Base-by-base conservation (phyloP, 495 filamentous ascomycete genomes). In the Penicillium chermesinum region DNA sequence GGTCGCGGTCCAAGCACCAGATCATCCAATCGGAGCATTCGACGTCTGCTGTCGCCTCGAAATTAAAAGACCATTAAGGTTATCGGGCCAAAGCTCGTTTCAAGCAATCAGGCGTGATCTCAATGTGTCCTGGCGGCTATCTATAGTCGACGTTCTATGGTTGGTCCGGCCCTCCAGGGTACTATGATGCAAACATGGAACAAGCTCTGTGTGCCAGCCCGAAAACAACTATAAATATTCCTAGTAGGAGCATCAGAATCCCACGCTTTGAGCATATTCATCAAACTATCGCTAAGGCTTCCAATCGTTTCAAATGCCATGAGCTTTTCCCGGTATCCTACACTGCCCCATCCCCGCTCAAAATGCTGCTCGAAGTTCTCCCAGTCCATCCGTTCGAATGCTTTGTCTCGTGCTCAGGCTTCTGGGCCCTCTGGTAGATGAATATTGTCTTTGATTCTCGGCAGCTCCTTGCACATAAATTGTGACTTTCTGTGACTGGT, bases 401-500 rank as follows among this genome's bases (percentile, higher is more conserved):
- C 37, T 38, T 38, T 19, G n/a, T 38, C 15, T 4, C 37, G 37
- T 15, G 37, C 37, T 3, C 20, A 15, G 8, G 37, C 37, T 13
- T 38, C 37, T 1, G 37, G 37, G 0, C 80, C 79, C 46, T 84
- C 76, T 3, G 58, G 55, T 13, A 84, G 30, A 52, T 85, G 82
- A n/a, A 38, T 75, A 79, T 13, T 74, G 59, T 14, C 73, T 64
- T 13, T 78, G 61, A 52, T 80, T 70, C 33, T 50, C 51, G 12
- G 68, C 63, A 0, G 65, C 68, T 20, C 69, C 74, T 45, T 63
- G 61, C 39, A 77, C 77, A 49, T 75, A 73, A 41, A 51, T 61
- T 3, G 75, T 75, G 2, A 79, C 78, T 20, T 79, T 38, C 16
- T 38, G 63, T 39, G 65, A 61, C 59, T 82, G 84, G 35, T 81